These are phyloP conservation scores for Chaetomium olivaceum DNA, from an alignment of 2,329 filamentous ascomycete genomes.

Conservation along the genomic window DNA sequence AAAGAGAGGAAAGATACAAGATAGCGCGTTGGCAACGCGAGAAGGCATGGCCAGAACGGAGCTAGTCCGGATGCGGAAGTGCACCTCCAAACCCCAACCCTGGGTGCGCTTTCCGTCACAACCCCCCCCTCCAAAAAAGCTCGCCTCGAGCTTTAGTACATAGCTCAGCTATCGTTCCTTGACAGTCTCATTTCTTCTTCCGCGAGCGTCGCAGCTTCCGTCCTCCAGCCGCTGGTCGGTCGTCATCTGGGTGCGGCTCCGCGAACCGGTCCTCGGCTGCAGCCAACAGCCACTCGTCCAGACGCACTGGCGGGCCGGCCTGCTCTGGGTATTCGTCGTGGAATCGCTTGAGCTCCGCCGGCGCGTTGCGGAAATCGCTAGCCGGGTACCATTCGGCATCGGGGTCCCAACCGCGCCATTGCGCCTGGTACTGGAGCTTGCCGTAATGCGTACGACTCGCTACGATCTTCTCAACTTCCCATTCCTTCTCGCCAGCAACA, in stretches of 20 bases:
- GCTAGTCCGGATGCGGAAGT: no score
- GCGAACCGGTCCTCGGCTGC: background rate
- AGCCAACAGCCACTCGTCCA: background rate
- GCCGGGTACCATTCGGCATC: conserved; percentile 6
- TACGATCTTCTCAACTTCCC: conserved; percentile 6
- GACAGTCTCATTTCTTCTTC: no score
- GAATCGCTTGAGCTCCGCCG: background rate
- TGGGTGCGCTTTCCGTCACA: no score
- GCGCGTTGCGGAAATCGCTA: conserved; percentile 1
- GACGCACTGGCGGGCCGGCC: background rate
- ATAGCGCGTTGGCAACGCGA: no score
- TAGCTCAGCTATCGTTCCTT: no score
- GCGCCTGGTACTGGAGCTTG: conserved; percentile 8
- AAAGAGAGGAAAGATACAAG: no score
- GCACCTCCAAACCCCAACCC: no score
- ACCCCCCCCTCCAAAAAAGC: no score
- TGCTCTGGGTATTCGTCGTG: conserved; percentile 7
- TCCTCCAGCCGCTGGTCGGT: background rate
- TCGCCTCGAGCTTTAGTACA: no score
- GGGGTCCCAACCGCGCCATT: conserved; percentile 4
- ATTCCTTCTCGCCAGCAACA: background rate
- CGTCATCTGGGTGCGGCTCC: background rate
- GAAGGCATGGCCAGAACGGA: no score
- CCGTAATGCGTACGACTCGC: background rate
- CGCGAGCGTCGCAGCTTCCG: no score